Evolutionary conservation across 768 basidiomycete genomes (phyloP).

Genomic region (Suillus americanus): DNA sequence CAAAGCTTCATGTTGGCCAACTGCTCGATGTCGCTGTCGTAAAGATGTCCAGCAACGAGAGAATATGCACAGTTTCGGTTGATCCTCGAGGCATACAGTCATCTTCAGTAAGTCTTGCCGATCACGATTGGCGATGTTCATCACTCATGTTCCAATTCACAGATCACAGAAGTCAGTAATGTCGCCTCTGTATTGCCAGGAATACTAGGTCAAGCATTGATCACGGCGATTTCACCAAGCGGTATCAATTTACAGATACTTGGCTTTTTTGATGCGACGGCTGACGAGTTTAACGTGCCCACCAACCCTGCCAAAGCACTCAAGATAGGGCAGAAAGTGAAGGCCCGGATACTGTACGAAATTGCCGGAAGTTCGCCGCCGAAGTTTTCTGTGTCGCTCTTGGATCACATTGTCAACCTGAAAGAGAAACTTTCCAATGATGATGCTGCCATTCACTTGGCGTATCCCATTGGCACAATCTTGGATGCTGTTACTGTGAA

Average conservation of each 20-base stretch:
- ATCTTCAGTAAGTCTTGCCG: conserved; percentile 49
- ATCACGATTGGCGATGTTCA: background rate
- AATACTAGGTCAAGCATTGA: conserved; percentile 72
- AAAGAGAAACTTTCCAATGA: conserved; percentile 30
- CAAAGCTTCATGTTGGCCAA: conserved; percentile 58
- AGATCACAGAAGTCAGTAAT: conserved; percentile 71
- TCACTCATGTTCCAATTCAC: conserved; percentile 3
- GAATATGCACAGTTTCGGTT: conserved; percentile 59
- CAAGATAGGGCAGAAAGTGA: conserved; percentile 75
- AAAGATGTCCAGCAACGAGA: conserved; percentile 61
- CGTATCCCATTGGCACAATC: conserved; percentile 77
- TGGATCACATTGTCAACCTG: conserved; percentile 69
- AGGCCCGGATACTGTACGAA: conserved; percentile 83
- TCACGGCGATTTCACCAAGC: conserved; percentile 70
- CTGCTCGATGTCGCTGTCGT: conserved; percentile 66
- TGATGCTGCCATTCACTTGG: conserved; percentile 42
- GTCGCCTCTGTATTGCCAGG: conserved; percentile 87
- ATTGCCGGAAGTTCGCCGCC: conserved; percentile 69
- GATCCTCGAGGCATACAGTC: conserved; percentile 49
- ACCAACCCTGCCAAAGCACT: conserved; percentile 41
- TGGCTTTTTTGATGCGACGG: conserved; percentile 90
- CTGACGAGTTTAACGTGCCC: conserved; percentile 78
- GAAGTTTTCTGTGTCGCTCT: conserved; percentile 78
- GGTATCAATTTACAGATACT: conserved; percentile 89
- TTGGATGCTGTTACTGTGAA: conserved; percentile 74